Evolutionary conservation across 2,329 filamentous ascomycete species (phyloP), one percentile per base, ranked within the genome.

Genomic region (Plenodomus biglobosus): DNA sequence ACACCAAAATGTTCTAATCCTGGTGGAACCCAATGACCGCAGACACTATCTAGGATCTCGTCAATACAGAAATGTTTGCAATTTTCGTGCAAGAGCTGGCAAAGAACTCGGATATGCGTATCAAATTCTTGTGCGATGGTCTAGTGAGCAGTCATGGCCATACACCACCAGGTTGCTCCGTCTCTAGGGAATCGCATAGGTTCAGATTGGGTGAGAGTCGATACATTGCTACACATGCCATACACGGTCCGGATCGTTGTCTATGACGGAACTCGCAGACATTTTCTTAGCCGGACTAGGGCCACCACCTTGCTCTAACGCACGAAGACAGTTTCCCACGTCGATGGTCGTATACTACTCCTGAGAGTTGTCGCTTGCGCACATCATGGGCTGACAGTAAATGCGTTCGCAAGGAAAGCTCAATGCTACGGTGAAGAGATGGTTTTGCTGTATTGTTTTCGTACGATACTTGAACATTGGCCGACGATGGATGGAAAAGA

Each of bases 381-480:
- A 19, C 50, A 42, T 35, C 39, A 45, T 5, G 43, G 37, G 6
- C 18, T 53, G 24, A 47, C 35, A 18, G 34, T 15, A 1, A 50
- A 44, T 8, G 49, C 40, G 1, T 55, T 53, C 18, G 24, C 38
- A n/a, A 22, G 44, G 16, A 55, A 43, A 27, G 10, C 42, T 2
- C 40, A 42, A 13, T 55, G 50, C n/a, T 32, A 36, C 5, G 50
- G 41, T 27, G 46, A 47, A 35, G 41, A 22, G 15, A 17, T 43
- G 38, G 42, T 11, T 19, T 55, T 4, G 42, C 44, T 15, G 5
- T 40, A 2, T 15, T 44, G 1, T 50, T 52, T 27, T 37, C 46
- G 11, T 40, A 55, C 3, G 49, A 49, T 18, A 43, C 30, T 16
- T 49, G 45, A 38, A 34, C 17, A 13, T 52, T 45, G 52, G 42